Evolutionary conservation across 164 flowering plant genomes (phyloP), one percentile per base, ranked within the genome.

Genomic region (Amborella trichopoda): DNA sequence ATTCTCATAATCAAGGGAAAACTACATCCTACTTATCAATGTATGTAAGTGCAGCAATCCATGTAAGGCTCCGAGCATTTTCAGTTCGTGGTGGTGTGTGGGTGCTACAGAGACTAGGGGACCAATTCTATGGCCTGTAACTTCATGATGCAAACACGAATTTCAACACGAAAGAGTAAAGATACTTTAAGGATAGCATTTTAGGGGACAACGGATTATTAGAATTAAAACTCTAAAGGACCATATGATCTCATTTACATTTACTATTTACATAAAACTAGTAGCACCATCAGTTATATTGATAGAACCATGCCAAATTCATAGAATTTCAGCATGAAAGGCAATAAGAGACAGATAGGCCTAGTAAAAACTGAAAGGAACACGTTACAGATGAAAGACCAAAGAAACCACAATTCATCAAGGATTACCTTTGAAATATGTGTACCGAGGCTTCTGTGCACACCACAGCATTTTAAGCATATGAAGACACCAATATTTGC

Each of bases 401-500:
- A 45, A 26, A n/a, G 17, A 4, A 23, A 39, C 10, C 14, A 45
- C 6, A 38, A 38, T 18, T 38, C 20, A 2, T n/a, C 21, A 47
- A 24, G 19, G 45, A 16, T 48, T 61, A 91, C 99, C 96, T 91
- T 87, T 48, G 99, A 87, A 58, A 84, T 69, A 60, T 80, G 90
- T 24, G 90, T 73, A 13, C 95, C 95, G 55, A 87, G 93, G 63
- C 86, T 84, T 68, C 99, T 74, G 70, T 87, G 99, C 54, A 82
- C 91, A 20, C 95, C 95, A 50, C 94, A 78, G 45, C 96, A 91
- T 62, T 84, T 91, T 62, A 84, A 73, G 77, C 99, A 91, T 69
- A 91, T 60, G 51, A 91, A 84, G 14, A 91, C 95, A 62, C 99
- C 99, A 66, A 91, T 84, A 73, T 82, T 91, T 43, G 94, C 85